phyloP scores from a whole-genome alignment of 108 stramenopile species.

The Aurantiochytrium sp. region DNA sequence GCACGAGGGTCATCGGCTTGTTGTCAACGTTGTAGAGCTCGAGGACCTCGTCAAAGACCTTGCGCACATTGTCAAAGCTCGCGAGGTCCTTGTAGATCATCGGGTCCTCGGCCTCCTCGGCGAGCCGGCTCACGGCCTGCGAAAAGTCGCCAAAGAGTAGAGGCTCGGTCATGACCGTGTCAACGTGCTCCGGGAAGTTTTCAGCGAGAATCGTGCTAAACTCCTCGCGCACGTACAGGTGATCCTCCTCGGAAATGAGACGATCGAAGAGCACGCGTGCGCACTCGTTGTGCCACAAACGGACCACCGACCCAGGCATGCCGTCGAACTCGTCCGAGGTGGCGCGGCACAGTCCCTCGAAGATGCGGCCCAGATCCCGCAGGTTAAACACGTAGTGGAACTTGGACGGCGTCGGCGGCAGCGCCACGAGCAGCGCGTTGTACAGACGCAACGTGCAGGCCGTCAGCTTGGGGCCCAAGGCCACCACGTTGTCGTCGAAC shows the following conservation, averaged over 20 bases:
- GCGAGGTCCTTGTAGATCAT: slow-evolving; percentile 62
- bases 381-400: slow-evolving; percentile 73
- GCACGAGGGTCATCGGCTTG: slow-evolving; percentile 63
- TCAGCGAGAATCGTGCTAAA: slow-evolving; percentile 36
- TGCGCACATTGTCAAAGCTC: slow-evolving; percentile 46
- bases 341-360: slow-evolving; percentile 65
- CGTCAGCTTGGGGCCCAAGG: slow-evolving; percentile 50
- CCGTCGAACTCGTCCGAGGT: slow-evolving; percentile 51
- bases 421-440: slow-evolving; percentile 49
- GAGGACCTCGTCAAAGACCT: slow-evolving; percentile 60
- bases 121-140: slow-evolving; percentile 44
- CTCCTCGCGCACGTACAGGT: slow-evolving; percentile 38
- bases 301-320: slow-evolving; percentile 35
- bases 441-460: slow-evolving; percentile 49
- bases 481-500: slow-evolving; percentile 52
- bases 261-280: slow-evolving; percentile 62
- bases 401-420: slow-evolving; percentile 68
- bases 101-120: slow-evolving; percentile 57
- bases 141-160: slow-evolving; percentile 57
- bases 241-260: slow-evolving; percentile 50
- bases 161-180: slow-evolving; percentile 38
- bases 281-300: slow-evolving; percentile 66
- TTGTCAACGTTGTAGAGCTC: slow-evolving; percentile 63
- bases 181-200: slow-evolving; percentile 36
- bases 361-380: slow-evolving; percentile 65